These are phyloP conservation scores for Fusarium pininemorale DNA, from an alignment of 2,329 filamentous ascomycete species.

Conservation along the genomic window DNA sequence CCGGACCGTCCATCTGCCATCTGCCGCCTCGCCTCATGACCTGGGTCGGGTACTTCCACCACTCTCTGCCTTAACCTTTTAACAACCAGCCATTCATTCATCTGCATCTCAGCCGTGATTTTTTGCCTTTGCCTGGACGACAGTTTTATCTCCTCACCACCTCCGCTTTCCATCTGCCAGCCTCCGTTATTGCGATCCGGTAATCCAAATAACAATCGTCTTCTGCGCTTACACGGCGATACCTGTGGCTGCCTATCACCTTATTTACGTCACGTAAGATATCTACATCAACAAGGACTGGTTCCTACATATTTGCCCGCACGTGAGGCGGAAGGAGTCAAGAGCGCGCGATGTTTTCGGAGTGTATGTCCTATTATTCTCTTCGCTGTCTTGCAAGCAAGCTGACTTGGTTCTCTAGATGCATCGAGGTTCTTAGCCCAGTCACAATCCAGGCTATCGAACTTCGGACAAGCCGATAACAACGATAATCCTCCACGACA, in stretches of 20 bases:
- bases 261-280: conserved; percentile 37
- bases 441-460: conserved; percentile 89
- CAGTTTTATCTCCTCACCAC: conserved; percentile 10
- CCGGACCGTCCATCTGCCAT: conserved; percentile 35
- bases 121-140: conserved; percentile 23
- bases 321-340: conserved; percentile 48
- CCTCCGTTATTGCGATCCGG: conserved; percentile 1
- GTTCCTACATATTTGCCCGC: conserved; percentile 22
- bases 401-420: conserved; percentile 65
- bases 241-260: conserved; percentile 19
- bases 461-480: conserved; percentile 69
- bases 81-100: conserved; percentile 24
- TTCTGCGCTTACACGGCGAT: conserved; percentile 30
- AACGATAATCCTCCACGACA: conserved; percentile 44
- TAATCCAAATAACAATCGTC: conserved; percentile 5
- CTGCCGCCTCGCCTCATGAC: conserved; percentile 43
- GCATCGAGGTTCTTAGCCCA: conserved; percentile 96
- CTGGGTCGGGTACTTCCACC: conserved; percentile 19
- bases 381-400: not conserved
- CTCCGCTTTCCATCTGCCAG: not conserved
- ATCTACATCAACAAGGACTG: conserved; percentile 15
- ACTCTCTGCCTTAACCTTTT: conserved; percentile 15
- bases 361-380: conserved; percentile 72
- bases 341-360: conserved; percentile 66
- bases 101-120: conserved; percentile 31